Conservation (phyloP, 106 monocot species). For the Allium fistulosum region DNA sequence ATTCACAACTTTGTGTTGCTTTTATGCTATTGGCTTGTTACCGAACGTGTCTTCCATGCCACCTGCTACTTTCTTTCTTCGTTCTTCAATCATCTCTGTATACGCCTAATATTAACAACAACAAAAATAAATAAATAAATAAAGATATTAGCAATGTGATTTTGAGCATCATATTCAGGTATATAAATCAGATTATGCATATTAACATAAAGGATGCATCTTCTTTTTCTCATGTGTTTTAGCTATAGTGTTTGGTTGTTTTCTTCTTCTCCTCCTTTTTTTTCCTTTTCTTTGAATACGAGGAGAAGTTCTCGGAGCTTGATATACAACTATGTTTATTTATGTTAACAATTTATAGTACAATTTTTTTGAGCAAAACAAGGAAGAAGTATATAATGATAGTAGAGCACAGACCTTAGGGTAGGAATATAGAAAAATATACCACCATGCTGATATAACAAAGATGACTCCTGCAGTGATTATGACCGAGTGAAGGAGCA, state of each 20-base stretch:
- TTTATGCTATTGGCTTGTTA: background rate
- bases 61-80: constrained; percentile 17
- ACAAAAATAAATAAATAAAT: background rate
- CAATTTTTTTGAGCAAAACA: too few species aligned
- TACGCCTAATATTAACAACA: constrained; percentile 6
- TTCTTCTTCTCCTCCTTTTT: background rate
- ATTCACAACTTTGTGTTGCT: background rate
- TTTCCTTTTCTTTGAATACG: too few species aligned
- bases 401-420: constrained; percentile 60
- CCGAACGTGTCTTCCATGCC: constrained; percentile 22
- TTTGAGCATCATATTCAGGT: too few species aligned
- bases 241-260: too few species aligned
- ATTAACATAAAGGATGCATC: too few species aligned
- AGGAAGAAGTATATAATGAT: background rate
- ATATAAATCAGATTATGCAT: too few species aligned
- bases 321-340: too few species aligned
- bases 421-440: constrained; percentile 73
- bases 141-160: background rate
- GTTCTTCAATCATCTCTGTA: constrained; percentile 16
- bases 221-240: too few species aligned
- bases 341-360: too few species aligned
- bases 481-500: constrained; percentile 54
- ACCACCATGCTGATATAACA: constrained; percentile 83
- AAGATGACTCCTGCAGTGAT: constrained; percentile 35
- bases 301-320: too few species aligned